Evolutionary conservation across 2,329 filamentous ascomycete species (phyloP), one percentile per base, ranked within the genome.

Genomic region (Dactylonectria estremocensis): DNA sequence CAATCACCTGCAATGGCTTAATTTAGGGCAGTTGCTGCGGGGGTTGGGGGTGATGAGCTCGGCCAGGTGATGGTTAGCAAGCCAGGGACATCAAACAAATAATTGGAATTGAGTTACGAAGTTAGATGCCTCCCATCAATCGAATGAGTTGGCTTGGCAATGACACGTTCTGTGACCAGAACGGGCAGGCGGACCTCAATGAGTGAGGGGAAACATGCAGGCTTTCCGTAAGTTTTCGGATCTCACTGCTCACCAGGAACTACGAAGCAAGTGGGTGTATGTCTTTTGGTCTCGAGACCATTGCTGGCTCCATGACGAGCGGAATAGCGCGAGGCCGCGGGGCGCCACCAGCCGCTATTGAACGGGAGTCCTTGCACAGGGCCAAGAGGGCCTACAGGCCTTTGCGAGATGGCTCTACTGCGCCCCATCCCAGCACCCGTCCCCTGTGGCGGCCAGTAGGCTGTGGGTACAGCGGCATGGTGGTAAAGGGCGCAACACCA

Each of bases 281-380:
- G 40, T 40, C n/a, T 33, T 37, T 24, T 59, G 49, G 49, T 18
- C 62, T 55, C 56, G 40, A 60, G 62, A 48, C 55, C 62, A 31
- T 53, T 18, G 14, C 48, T 65, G 55, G 62, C 16, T 40, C 56
- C 16, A 65, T 52, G 52, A n/a, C 24, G 48, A 46, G 46, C 16
- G 35, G 10, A 11, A 45, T 45, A 37, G 22, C n/a, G 14, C 16
- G 40, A 43, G 40, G 40, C 40, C 14, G 31, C 18, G 37, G 48
- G n/a, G 37, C 58, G 58, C 64, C 53, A 57, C 52, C 31, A n/a
- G 45, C 46, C 58, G 45, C 64, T 61, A 62, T 43, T 22, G 28
- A 54, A 35, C 64, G 58, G 64, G 53, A 61, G 46, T 20, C 50
- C 59, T 55, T 55, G 31, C 50, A 16, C 50, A n/a, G 28, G 28